Evolutionary conservation across 2,329 filamentous ascomycete genomes (phyloP).

Genomic region (Phialophora verrucosa): DNA sequence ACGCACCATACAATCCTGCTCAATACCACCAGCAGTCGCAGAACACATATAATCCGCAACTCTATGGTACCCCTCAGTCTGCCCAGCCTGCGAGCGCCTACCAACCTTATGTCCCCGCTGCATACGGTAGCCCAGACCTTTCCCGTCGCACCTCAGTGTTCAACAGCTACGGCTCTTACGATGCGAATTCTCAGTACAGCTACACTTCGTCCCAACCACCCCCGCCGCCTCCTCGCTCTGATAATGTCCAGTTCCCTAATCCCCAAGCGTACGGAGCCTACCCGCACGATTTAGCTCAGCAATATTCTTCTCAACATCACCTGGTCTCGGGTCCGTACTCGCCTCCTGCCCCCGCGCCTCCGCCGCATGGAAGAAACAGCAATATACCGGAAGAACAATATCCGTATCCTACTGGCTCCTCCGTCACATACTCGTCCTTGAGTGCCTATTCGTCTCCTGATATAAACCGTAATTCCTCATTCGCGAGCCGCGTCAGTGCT

Average conservation of each 20-base stretch:
- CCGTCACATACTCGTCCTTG: constrained; percentile 24
- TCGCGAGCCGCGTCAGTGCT: constrained; percentile 40
- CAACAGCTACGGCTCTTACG: constrained; percentile 36
- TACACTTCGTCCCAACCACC: constrained; percentile 42
- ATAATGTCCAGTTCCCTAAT: constrained; percentile 17
- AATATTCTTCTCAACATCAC: constrained; percentile 25
- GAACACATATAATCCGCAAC: constrained; percentile 73
- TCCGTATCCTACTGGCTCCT: constrained; percentile 22
- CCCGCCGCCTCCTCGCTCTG: constrained; percentile 40
- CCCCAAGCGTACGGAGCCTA: constrained; percentile 31
- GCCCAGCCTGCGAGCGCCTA: constrained; percentile 40
- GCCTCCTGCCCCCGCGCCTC: constrained; percentile 48
- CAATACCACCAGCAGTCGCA: constrained; percentile 55
- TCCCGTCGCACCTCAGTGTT: constrained; percentile 34
- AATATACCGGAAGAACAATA: constrained; percentile 34
- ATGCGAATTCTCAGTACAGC: constrained; percentile 41
- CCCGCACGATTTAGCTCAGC: constrained; percentile 30
- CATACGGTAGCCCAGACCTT: constrained; percentile 48
- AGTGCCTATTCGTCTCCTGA: constrained; percentile 34
- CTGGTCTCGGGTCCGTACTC: constrained; percentile 31
- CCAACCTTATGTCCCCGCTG: constrained; percentile 58
- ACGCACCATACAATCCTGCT: constrained; percentile 66
- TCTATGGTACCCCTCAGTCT: constrained; percentile 51
- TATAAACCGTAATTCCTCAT: constrained; percentile 36
- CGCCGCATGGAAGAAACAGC: constrained; percentile 42